phyloP scores from a whole-genome alignment of 1,284 basidiomycete species.

The Wolfiporia cocos region DNA sequence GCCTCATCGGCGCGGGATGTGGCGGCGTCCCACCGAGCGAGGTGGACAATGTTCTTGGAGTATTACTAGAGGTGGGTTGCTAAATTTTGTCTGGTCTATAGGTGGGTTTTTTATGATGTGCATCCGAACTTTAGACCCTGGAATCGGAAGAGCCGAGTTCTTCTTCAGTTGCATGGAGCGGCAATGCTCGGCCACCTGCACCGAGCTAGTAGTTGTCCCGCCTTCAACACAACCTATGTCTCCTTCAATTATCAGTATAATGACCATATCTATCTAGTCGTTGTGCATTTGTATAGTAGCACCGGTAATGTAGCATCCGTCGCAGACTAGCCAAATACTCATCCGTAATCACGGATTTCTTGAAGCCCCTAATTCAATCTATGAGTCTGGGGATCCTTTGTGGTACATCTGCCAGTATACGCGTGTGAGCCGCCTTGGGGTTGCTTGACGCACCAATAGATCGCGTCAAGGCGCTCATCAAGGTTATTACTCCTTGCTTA shows the following conservation, averaged over 20 bases:
- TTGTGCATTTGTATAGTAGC: neutral
- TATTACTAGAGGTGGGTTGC: conserved; percentile 71
- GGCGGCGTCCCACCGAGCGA: conserved; percentile 83
- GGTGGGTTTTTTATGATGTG: too few relatives aligned
- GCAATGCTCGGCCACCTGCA: conserved; percentile 57
- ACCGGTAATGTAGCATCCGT: conserved; percentile 1
- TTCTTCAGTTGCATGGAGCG: conserved; percentile 37
- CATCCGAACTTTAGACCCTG: conserved; percentile 58
- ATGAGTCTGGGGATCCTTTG: too few relatives aligned
- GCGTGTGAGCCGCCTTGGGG: too few relatives aligned
- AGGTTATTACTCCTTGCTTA: neutral
- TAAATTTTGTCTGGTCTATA: too few relatives aligned
- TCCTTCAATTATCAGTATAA: neutral
- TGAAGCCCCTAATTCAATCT: too few relatives aligned
- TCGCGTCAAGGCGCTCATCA: neutral
- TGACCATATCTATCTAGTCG: neutral
- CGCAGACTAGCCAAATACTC: too few relatives aligned
- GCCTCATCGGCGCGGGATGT: conserved; percentile 82
- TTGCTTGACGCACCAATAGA: too few relatives aligned
- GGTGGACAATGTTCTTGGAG: conserved; percentile 78
- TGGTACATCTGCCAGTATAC: too few relatives aligned
- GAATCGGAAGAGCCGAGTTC: conserved; percentile 60
- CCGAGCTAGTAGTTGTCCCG: conserved; percentile 17
- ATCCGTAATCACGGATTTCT: too few relatives aligned
- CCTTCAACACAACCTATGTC: too few relatives aligned